Base-by-base conservation (phyloP, 1,284 basidiomycete species). In the Cystobasidium sp. region DNA sequence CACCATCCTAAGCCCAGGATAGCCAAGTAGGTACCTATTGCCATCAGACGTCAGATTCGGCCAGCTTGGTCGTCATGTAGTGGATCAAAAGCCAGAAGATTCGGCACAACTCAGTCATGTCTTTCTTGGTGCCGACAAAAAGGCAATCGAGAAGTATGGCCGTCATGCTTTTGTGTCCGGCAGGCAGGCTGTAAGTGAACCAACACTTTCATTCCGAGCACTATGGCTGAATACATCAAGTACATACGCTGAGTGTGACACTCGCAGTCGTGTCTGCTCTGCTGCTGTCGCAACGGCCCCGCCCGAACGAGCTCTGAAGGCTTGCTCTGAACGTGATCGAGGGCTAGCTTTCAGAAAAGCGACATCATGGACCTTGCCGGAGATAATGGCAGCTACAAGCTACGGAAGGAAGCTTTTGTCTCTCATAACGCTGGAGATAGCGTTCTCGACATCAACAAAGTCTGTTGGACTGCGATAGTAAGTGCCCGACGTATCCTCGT, bases 391-490 rank as follows among this genome's bases (percentile, higher is more conserved):
- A 66, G 84, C 78, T 97, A 97, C 86, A 95, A 94, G 83, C 78
- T 85, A 18, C 88, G 87, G 31, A 97, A 97, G 83, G 91, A 95
- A 84, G 89, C 88, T 0, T 98, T 94, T 80, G 91, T 95, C 59
- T 89, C 92, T 18, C 88, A 89, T 56, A 88, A 88, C 82, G 87
- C 86, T 2, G 95, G 95, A 1, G 91, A 91, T 0, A 88, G 88
- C 5, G 85, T 97, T 10, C 83, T 83, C 1, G 88, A 90, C 79
- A 85, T 97, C 80, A 94, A 94, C 81, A 78, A 87, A 55, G 84
- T 96, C 44, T 92, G 89, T 24, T 80, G 87, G 6, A 88, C 89
- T 5, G 89, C 90, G 3, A 80, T 93, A 81, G 91, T 93, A 78
- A 83, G 91, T 14, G 20, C n/a, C 84, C 77, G 74, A 74, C 18